Conservation (phyloP, 768 basidiomycete species). For the Mycena amicta region DNA sequence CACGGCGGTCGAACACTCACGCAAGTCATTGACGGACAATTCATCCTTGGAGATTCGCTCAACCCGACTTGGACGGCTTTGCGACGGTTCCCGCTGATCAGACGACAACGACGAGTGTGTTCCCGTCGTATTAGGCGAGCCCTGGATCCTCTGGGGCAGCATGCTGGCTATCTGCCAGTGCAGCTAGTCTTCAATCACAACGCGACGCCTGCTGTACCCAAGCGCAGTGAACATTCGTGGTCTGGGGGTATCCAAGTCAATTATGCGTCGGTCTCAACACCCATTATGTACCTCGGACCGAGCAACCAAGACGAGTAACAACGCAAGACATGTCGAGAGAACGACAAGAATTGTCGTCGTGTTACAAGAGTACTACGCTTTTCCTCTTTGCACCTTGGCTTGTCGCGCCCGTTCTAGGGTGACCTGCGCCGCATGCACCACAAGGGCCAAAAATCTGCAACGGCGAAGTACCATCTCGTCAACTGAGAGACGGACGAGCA, state of each 20-base stretch:
- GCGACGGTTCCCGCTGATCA: slow-evolving; percentile 56
- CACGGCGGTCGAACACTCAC: too few species aligned
- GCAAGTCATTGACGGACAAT: too few species aligned
- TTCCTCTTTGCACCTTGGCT: background rate
- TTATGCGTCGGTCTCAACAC: slow-evolving; percentile 60
- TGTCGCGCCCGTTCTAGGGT: too few species aligned
- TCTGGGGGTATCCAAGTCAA: slow-evolving; percentile 20
- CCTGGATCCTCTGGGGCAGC: slow-evolving; percentile 60
- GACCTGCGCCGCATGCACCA: slow-evolving; percentile 14
- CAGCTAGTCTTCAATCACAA: slow-evolving; percentile 16
- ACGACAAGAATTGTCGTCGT: slow-evolving; percentile 20
- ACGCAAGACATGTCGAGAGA: slow-evolving; percentile 9
- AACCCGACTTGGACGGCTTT: slow-evolving; percentile 46
- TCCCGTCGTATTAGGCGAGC: slow-evolving; percentile 55
- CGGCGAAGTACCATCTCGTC: too few species aligned
- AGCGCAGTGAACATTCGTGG: slow-evolving; percentile 16
- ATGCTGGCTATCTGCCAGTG: slow-evolving; percentile 19
- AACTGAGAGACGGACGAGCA: slow-evolving; percentile 46
- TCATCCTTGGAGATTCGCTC: slow-evolving; percentile 46
- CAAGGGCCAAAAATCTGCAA: slow-evolving; percentile 17
- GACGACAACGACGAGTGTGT: slow-evolving; percentile 53
- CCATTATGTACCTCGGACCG: slow-evolving; percentile 42
- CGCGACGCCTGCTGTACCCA: slow-evolving; percentile 8
- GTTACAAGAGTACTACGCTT: slow-evolving; percentile 13
- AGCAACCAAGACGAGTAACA: slow-evolving; percentile 13